A percentile compares a stretch with the other conserved stretches of the same genome.
phyloP scores from a whole-genome alignment of 495 filamentous ascomycete genomes.

The Xylaria sp. region DNA sequence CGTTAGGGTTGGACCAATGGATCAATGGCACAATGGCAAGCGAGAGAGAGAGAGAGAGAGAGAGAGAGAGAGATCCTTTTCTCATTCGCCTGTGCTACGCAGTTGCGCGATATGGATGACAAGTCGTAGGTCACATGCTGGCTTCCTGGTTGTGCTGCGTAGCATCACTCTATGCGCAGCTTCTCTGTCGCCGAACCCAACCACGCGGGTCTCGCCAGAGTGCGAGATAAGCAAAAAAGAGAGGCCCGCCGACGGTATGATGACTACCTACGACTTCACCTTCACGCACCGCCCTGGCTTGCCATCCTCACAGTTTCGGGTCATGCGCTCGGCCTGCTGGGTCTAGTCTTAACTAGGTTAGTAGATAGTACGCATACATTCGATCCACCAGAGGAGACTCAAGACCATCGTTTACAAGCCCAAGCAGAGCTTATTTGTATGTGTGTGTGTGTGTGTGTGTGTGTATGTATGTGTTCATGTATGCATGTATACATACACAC shows the following conservation, averaged over 20 bases:
- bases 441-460: neutral
- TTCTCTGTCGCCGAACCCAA: too few relatives aligned
- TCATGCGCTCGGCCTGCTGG: neutral
- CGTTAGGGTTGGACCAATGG: neutral
- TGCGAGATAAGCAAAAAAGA: neutral
- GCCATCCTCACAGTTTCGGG: neutral
- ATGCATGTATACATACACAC: too few relatives aligned
- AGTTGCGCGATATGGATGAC: neutral
- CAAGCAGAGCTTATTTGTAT: neutral
- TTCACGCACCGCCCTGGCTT: neutral
- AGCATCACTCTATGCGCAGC: neutral
- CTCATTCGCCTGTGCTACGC: neutral
- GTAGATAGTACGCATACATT: neutral
- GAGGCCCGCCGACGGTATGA: neutral
- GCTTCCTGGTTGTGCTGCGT: neutral
- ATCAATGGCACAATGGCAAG: too few relatives aligned
- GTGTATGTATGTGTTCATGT: neutral
- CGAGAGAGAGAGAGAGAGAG: too few relatives aligned
- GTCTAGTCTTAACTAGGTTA: neutral
- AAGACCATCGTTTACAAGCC: neutral
- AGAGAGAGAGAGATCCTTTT: neutral
- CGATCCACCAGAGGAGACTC: neutral
- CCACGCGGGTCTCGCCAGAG: too few relatives aligned
- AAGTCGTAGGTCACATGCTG: neutral
- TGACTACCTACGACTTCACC: neutral